These are phyloP conservation scores for Saccharomycopsis hybrid DNA, from an alignment of 1,139 yeast genomes.

Conservation along the genomic window DNA sequence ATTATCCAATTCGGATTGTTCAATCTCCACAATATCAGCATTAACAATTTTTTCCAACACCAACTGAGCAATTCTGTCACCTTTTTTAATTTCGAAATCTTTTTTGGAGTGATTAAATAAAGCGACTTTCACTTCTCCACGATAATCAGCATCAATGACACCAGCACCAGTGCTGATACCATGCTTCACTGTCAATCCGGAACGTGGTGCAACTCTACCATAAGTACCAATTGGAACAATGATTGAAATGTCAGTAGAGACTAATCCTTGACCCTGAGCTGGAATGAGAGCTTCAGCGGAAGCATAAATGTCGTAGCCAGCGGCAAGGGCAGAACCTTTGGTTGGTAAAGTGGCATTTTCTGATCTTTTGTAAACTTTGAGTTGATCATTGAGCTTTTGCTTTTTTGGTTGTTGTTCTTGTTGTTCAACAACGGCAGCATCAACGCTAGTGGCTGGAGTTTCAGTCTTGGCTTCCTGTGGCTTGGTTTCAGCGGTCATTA, in stretches of 20 bases:
- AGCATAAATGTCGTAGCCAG: conserved; percentile 89
- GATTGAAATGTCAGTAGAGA: conserved; percentile 78
- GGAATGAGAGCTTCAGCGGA: conserved; percentile 64
- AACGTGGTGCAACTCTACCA: conserved; percentile 95
- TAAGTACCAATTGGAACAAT: conserved; percentile 91
- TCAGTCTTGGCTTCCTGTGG: no score
- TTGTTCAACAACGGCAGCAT: neutral
- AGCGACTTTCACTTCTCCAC: conserved; percentile 88
- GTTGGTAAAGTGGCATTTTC: conserved; percentile 81
- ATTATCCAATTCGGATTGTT: conserved; percentile 52
- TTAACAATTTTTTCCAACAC: conserved; percentile 76
- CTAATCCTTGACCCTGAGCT: conserved; percentile 80
- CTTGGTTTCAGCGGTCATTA: no score
- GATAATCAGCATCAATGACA: conserved; percentile 92
- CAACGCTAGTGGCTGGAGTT: no score
- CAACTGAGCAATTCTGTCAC: conserved; percentile 67
- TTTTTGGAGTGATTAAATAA: conserved; percentile 69
- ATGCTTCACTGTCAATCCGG: conserved; percentile 90
- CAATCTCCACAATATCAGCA: conserved; percentile 64
- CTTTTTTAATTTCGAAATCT: conserved; percentile 38
- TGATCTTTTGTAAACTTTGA: conserved; percentile 71
- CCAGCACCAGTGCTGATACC: conserved; percentile 98
- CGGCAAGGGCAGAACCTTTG: conserved; percentile 84
- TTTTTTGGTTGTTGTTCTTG: conserved; percentile 23
- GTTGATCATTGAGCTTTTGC: conserved; percentile 31